Base-by-base conservation (phyloP, 805 yeast species). In the Kodamaea kaohsiungensis region DNA sequence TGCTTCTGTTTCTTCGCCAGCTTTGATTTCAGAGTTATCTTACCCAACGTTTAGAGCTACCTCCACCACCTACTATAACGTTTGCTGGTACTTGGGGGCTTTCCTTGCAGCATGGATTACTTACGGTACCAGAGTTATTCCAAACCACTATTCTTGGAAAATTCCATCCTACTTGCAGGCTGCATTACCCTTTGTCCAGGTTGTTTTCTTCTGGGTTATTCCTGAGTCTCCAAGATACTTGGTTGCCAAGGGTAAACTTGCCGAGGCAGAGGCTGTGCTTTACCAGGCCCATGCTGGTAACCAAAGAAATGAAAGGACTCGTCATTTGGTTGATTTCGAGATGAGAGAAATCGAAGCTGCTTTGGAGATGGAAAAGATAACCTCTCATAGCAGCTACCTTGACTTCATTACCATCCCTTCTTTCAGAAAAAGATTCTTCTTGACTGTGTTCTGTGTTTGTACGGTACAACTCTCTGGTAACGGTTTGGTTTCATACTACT, bases 91-190 rank as follows among this genome's bases (percentile, higher is more conserved):
- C 60, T 60, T 79, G 42, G 86, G 86, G 42, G 82, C 83, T 12
- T 62, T 80, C 53, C 63, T 81, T 48, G 81, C 85, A 4, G 80
- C 82, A 22, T 77, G 82, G 80, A 73, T 76, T 47, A 71, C 82
- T 2, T 80, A 70, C 57, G 85, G 84, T 61, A 71, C 82, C 15
- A 64, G 72, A 49, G 57, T 61, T n/a, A 55, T 71, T n/a, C 53
- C 43, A 6, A 59, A 43, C 48, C 61, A 68, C 40, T 75, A 77
- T 72, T 68, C 76, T 25, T 83, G 86, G 86, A 79, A 83, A 66
- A 69, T 82, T 52, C 87, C 87, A 38, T 72, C 83, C 13, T 73
- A 73, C 49, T 55, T 83, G 42, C 87, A 83, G 66, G 81, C 78
- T 40, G 61, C 71, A n/a, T 68, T 78, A 57, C 84, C 87, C 1